Conservation (phyloP, 306 rosid species). For the Fragaria vesca region DNA sequence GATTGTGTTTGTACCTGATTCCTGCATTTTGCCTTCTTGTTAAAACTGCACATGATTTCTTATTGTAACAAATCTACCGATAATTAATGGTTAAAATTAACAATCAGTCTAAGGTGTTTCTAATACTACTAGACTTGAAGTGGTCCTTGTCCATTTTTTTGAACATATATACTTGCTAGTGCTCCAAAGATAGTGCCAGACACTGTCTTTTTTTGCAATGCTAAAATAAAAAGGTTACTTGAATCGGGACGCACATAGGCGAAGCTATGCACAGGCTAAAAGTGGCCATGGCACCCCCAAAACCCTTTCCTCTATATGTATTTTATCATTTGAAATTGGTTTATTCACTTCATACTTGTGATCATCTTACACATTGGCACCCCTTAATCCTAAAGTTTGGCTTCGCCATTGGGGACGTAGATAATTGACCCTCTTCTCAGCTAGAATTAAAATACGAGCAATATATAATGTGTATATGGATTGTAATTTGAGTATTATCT, state of each 20-base stretch:
- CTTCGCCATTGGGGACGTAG: too few relatives aligned
- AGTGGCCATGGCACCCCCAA: too few relatives aligned
- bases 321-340: too few relatives aligned
- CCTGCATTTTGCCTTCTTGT: neutral
- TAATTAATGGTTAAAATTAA: neutral
- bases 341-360: too few relatives aligned
- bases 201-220: slow-evolving; percentile 12
- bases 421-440: neutral
- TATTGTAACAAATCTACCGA: neutral
- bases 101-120: slow-evolving; percentile 1
- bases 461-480: neutral
- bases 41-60: neutral
- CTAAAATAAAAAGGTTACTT: neutral
- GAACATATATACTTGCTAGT: neutral
- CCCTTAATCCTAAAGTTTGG: too few relatives aligned
- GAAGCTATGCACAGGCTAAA: too few relatives aligned
- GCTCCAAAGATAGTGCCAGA: slow-evolving; percentile 33
- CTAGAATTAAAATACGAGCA: neutral
- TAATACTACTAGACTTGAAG: neutral
- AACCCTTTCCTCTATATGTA: too few relatives aligned
- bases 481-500: neutral
- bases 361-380: too few relatives aligned
- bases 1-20: neutral
- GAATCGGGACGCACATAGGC: neutral
- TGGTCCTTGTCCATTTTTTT: slow-evolving; percentile 33